Base-by-base conservation (phyloP, 1,284 basidiomycete genomes). In the Pseudozyma thailandica region DNA sequence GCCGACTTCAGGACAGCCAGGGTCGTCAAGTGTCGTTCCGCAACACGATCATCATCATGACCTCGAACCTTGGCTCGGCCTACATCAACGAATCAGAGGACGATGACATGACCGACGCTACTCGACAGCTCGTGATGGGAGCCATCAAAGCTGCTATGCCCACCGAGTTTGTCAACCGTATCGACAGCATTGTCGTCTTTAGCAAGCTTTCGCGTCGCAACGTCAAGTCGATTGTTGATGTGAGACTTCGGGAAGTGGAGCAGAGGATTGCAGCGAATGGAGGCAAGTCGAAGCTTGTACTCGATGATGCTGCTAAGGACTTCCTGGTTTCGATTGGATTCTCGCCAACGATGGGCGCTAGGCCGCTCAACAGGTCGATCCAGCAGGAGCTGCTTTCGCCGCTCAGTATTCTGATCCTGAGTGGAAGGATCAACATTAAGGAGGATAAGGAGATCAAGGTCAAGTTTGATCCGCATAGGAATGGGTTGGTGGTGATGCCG, bases 321-420 rank as follows among this genome's bases (percentile, higher is more conserved):
- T 95, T 92, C 85, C 88, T 98, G 45, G 72, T 77, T 39, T 61
- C 74, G 42, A 65, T 72, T 21, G 73, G 94, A 0, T 98, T 82
- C 64, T 79, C 74, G 53, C 82, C 83, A 1, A 73, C 63, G 68
- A 77, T 81, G 72, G 78, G 75, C 45, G 95, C 94, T 53, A 89
- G 95, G 52, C 95, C 95, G 2, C 88, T 98, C 70, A 91, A 93
- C 80, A 88, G 94, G 39, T 88, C 92, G 8, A 96, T 99, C 78
- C 94, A 97, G 84, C 90, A 88, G 78, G 93, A 98, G 82, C 86
- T 98, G 45, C 87, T 98, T 75, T 94, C 96, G 83, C 95, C 95
- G 9, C 85, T 98, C 43, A 93, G 93, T 18, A 86, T 92, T 62
- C 88, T 93, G 85, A 87, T 98, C 47, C 88, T 98, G 45, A 90